phyloP scores from a whole-genome alignment of 495 filamentous ascomycete genomes.

The Neurospora sp. region DNA sequence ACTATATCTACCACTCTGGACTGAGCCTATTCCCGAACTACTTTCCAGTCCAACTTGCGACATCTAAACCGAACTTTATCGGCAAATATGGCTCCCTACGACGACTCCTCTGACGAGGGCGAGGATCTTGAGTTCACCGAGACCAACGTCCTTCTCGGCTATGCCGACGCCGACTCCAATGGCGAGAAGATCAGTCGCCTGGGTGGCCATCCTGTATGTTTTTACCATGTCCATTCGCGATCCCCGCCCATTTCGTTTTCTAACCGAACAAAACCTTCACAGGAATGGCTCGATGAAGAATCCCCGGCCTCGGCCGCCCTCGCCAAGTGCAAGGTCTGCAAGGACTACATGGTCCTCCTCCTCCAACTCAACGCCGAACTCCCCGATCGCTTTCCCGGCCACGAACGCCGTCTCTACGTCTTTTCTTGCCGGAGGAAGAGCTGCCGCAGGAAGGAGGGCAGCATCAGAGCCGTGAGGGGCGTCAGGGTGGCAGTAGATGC shows the following conservation, averaged over 20 bases:
- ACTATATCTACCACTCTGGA: not conserved
- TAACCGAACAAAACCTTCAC: not conserved
- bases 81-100: conserved; percentile 64
- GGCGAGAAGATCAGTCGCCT: conserved; percentile 84
- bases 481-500: conserved; percentile 37
- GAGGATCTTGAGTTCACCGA: conserved; percentile 67
- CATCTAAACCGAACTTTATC: not conserved
- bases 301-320: conserved; percentile 66
- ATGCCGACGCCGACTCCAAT: conserved; percentile 69
- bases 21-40: not conserved
- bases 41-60: not conserved
- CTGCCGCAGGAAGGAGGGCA: conserved; percentile 76
- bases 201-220: conserved; percentile 73
- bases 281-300: conserved; percentile 72
- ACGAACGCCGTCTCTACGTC: conserved; percentile 80
- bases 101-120: conserved; percentile 70
- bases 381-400: conserved; percentile 69
- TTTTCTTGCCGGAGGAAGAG: conserved; percentile 68
- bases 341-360: conserved; percentile 68
- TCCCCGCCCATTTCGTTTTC: not conserved
- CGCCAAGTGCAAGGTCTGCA: conserved; percentile 83
- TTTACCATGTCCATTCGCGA: not conserved
- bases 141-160: conserved; percentile 85
- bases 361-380: conserved; percentile 89
- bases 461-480: conserved; percentile 60